These are phyloP conservation scores for Tilletiopsis washingtonensis DNA, from an alignment of 1,284 basidiomycete genomes.

Conservation along the genomic window DNA sequence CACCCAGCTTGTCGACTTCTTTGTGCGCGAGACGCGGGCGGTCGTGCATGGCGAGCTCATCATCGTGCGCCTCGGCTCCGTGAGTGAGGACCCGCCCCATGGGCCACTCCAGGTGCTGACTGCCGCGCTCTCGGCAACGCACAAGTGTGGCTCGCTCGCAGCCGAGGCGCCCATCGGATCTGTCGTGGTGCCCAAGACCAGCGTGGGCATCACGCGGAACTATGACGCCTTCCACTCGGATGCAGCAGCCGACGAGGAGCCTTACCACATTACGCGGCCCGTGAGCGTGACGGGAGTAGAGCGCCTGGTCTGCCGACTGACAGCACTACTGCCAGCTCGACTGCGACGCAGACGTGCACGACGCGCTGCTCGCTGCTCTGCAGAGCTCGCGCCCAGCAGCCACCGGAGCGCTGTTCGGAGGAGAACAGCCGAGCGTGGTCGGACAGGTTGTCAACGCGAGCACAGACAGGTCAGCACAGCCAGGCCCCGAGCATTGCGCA, in stretches of 20 bases:
- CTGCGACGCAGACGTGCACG: constrained; percentile 56
- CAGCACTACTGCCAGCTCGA: constrained; percentile 48
- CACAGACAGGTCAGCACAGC: constrained; percentile 16
- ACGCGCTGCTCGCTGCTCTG: constrained; percentile 26
- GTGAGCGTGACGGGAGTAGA: too few species aligned
- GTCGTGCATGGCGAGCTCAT: constrained; percentile 68
- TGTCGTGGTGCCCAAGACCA: constrained; percentile 62
- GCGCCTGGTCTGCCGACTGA: background rate
- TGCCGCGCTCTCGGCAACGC: too few species aligned
- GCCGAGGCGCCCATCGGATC: constrained; percentile 62
- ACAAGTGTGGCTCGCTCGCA: constrained; percentile 63
- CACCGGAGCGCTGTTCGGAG: constrained; percentile 6
- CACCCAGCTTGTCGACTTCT: constrained; percentile 72
- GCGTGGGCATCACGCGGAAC: constrained; percentile 64
- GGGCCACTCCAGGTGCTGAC: too few species aligned
- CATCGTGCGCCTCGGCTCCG: constrained; percentile 48
- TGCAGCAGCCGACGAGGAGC: constrained; percentile 35
- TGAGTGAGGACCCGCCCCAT: too few species aligned
- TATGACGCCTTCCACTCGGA: constrained; percentile 57
- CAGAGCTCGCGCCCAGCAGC: constrained; percentile 8
- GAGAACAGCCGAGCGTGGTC: constrained; percentile 14
- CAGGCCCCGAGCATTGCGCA: background rate
- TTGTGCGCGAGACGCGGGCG: constrained; percentile 71
- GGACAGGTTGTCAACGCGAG: constrained; percentile 25
- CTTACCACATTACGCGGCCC: constrained; percentile 65